A percentile compares a stretch with the other conserved stretches of the same genome.
Conservation (phyloP, 148 eudicot species). For the Vaccinium vitisidaea region DNA sequence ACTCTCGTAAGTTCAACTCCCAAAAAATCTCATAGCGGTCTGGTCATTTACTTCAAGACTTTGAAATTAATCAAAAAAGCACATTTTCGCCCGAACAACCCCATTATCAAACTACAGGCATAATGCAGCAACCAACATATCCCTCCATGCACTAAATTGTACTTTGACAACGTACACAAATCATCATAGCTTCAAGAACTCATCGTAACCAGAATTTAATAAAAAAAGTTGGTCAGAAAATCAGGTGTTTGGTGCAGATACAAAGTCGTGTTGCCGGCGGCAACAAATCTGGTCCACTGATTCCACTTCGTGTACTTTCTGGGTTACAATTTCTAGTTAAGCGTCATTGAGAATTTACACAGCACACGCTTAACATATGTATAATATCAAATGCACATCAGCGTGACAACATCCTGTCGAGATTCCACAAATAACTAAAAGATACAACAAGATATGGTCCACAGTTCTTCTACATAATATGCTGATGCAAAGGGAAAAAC, state of each 20-base stretch:
- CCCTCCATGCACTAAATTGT: background rate
- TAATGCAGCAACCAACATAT: no score
- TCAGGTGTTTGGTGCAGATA: background rate
- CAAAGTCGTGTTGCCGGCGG: background rate
- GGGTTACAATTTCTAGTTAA: background rate
- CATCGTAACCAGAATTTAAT: background rate
- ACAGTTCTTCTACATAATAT: background rate
- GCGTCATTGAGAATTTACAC: background rate
- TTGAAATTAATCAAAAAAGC: no score
- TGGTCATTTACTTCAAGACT: no score
- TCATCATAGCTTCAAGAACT: no score
- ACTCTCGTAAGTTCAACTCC: no score
- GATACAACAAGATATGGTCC: background rate
- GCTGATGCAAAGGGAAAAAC: background rate
- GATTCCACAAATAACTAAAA: background rate
- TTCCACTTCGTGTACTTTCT: background rate
- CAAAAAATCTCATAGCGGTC: no score
- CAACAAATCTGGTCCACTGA: background rate
- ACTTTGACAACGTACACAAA: no score
- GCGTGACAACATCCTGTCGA: background rate
- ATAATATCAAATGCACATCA: background rate
- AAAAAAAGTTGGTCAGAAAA: background rate
- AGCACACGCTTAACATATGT: background rate
- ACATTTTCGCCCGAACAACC: no score
- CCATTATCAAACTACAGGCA: no score